phyloP scores from a whole-genome alignment of 495 filamentous ascomycete species.

The Talaromyces ruber region DNA sequence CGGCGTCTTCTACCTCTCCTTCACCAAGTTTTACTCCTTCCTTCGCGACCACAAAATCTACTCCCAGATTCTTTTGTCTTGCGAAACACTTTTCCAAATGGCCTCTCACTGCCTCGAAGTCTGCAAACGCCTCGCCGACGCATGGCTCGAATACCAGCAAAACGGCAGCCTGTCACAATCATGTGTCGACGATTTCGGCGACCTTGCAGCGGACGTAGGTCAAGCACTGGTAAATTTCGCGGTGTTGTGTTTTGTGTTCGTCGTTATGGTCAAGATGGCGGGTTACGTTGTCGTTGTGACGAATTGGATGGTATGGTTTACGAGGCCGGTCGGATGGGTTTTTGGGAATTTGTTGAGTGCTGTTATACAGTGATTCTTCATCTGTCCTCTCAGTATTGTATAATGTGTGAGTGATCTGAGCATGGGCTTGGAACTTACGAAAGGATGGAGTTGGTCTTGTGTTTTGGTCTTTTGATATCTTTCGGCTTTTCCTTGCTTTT shows the following conservation, averaged over 20 bases:
- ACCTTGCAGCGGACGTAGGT: conserved; percentile 23
- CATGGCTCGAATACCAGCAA: conserved; percentile 22
- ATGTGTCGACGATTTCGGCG: conserved; percentile 21
- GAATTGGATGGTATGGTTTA: conserved; percentile 36
- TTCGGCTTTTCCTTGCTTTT: background rate
- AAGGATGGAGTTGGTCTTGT: background rate
- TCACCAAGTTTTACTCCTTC: conserved; percentile 1
- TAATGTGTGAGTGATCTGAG: background rate
- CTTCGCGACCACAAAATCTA: background rate
- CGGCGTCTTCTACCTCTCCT: conserved; percentile 1
- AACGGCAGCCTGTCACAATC: conserved; percentile 28
- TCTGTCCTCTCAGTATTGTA: background rate
- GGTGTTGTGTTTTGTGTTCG: conserved; percentile 23
- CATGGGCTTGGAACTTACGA: background rate
- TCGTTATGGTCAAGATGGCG: conserved; percentile 23
- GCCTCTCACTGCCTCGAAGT: conserved; percentile 27
- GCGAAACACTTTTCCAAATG: conserved; percentile 21
- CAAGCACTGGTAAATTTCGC: conserved; percentile 30
- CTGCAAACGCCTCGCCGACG: conserved; percentile 17
- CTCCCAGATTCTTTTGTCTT: background rate
- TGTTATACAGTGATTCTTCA: conserved; percentile 12
- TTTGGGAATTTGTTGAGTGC: conserved; percentile 22
- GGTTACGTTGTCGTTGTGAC: conserved; percentile 28
- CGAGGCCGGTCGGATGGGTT: conserved; percentile 27
- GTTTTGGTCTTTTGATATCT: background rate